A percentile compares a stretch with the other conserved stretches of the same genome.
These are phyloP conservation scores for Ceratocystis smalleyi DNA, from an alignment of 2,329 filamentous ascomycete genomes.

Conservation along the genomic window DNA sequence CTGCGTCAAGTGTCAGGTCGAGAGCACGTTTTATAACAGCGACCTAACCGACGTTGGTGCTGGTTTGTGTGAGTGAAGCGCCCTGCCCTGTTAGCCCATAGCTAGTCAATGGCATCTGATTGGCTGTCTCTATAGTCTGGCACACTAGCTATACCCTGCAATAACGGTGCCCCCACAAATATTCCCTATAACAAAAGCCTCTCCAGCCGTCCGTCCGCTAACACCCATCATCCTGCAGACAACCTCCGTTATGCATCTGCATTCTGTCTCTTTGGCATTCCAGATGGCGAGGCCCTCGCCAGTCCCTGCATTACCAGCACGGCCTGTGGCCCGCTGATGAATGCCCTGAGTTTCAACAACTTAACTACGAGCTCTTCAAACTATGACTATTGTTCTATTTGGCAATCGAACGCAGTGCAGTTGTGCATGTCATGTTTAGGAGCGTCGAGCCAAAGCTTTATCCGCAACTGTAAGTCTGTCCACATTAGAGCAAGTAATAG, in stretches of 20 bases:
- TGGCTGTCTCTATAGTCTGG: background rate
- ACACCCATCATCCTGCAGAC: conserved; percentile 26
- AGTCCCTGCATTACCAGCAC: conserved; percentile 40
- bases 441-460: conserved; percentile 25
- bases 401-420: conserved; percentile 27
- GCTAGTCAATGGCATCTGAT: background rate
- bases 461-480: conserved; percentile 38
- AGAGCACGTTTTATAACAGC: conserved; percentile 31
- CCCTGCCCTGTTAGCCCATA: background rate
- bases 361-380: conserved; percentile 30
- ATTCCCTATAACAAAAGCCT: background rate
- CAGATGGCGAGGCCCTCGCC: conserved; percentile 26
- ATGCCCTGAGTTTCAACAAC: conserved; percentile 35
- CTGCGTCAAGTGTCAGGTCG: conserved; percentile 38
- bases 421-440: conserved; percentile 37
- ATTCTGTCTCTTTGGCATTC: conserved; percentile 39
- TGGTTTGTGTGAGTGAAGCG: conserved; percentile 36
- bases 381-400: conserved; percentile 40
- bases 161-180: background rate
- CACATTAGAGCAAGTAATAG: background rate
- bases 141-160: background rate
- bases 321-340: conserved; percentile 35
- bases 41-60: conserved; percentile 38
- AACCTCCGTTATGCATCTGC: conserved; percentile 42
- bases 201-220: background rate